Conservation (phyloP, 1,284 basidiomycete genomes). For the Irpex lacteus region DNA sequence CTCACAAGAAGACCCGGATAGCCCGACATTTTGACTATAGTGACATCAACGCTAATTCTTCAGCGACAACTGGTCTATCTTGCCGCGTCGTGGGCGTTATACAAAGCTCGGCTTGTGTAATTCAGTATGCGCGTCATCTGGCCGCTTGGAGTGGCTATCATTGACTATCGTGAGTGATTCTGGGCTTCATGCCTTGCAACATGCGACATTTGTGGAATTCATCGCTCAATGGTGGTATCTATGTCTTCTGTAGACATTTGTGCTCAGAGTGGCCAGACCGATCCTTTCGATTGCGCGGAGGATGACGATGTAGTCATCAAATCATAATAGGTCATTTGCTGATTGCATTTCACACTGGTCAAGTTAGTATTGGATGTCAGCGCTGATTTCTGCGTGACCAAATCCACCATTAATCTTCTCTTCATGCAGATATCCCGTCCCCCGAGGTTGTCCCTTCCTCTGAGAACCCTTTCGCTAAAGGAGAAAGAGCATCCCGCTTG, state of each 20-base stretch:
- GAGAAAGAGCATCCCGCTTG: slow-evolving; percentile 18
- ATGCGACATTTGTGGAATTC: not conserved
- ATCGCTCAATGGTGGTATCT: not conserved
- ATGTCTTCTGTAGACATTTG: not conserved
- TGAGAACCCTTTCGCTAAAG: slow-evolving; percentile 23
- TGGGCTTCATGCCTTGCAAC: not conserved
- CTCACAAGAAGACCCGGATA: not conserved
- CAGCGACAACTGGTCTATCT: not conserved
- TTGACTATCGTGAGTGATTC: not conserved
- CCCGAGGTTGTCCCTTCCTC: slow-evolving; percentile 27
- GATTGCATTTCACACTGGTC: not conserved
- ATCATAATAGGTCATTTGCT: not conserved
- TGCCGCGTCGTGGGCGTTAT: not conserved
- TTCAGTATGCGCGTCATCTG: not conserved
- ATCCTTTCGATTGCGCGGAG: not conserved
- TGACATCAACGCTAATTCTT: not conserved
- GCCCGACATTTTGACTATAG: not conserved
- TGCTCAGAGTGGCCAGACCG: not conserved
- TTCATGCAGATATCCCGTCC: slow-evolving; percentile 24
- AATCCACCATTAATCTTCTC: not conserved
- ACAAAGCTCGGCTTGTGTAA: not conserved
- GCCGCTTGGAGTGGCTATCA: not conserved
- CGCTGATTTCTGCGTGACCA: not conserved
- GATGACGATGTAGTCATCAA: not conserved
- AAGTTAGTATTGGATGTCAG: not conserved